These are phyloP conservation scores for Ziziphus jujuba DNA, from an alignment of 306 rosid species.

Conservation along the genomic window DNA sequence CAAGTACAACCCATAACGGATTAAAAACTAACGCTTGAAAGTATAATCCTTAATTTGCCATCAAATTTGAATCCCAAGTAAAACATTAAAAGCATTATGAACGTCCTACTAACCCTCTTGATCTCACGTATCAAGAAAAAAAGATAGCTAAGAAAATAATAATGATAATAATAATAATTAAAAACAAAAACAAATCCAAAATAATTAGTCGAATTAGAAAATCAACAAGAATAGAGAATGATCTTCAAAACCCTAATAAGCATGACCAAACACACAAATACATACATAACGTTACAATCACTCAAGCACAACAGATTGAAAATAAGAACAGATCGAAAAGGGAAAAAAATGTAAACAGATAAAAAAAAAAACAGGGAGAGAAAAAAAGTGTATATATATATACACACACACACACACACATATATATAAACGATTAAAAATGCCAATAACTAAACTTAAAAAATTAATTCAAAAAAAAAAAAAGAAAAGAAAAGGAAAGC, in stretches of 20 bases:
- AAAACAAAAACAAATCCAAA: not conserved
- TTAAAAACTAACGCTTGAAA: not conserved
- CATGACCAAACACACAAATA: slow-evolving; percentile 23
- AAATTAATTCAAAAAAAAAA: slow-evolving; percentile 3
- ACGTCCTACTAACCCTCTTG: not conserved
- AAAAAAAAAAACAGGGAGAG: too few species aligned
- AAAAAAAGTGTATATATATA: slow-evolving; percentile 20
- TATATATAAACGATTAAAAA: slow-evolving; percentile 16
- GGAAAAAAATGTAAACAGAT: too few species aligned
- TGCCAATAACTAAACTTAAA: not conserved
- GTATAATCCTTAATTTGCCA: not conserved
- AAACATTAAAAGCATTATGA: not conserved
- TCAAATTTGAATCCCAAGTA: not conserved
- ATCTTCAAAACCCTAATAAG: not conserved
- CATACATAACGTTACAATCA: slow-evolving; percentile 31
- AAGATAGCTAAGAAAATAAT: not conserved
- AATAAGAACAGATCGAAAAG: too few species aligned
- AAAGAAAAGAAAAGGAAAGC: slow-evolving; percentile 17
- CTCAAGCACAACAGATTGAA: too few species aligned
- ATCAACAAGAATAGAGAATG: not conserved
- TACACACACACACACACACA: slow-evolving; percentile 36
- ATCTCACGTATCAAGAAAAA: not conserved
- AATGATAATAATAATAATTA: not conserved
- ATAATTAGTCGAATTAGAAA: not conserved
- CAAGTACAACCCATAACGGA: not conserved